Evolutionary conservation across 202 grass and related monocot species (phyloP), one percentile per base, ranked within the genome.

Genomic region (Saccharum hybrid): DNA sequence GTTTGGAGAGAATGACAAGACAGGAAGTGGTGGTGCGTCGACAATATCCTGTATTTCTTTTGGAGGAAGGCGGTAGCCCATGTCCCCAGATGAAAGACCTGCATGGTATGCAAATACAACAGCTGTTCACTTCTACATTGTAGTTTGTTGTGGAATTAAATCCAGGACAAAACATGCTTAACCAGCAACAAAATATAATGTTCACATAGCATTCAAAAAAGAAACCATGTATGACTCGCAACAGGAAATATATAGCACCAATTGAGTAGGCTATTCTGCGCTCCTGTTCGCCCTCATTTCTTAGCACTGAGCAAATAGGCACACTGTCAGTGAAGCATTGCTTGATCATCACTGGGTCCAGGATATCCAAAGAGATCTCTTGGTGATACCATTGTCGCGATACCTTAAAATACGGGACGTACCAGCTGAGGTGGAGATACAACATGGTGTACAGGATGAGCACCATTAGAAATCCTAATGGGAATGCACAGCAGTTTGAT

Each of bases 41-140:
- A 96, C 96, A 65, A 99, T 99, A 70, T 96, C 96, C 78, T 83
- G 91, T 80, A 99, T 96, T 87, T 96, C 93, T 84, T 96, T 99
- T 14, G 93, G 95, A 43, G 95, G 95, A 84, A 96, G 71, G 51
- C 79, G 79, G 77, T 96, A 99, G 10, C 89, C 89, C 49, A 67
- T 57, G 42, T 48, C 82, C 21, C 45, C 77, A 37, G 88, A 64
- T 71, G 88, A 81, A 83, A 84, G 56, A 87, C 87, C 92, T 98
- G 83, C 63, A 90, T 64, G 40, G 62, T 51, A 79, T 21, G 34
- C 42, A 76, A 84, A 71, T 38, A 59, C 1, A 66, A 72, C 37
- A 51, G 36, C 18, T 71, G 11, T 78, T 79, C 31, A 74, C 18
- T 45, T 73, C 59, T 42, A 40, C 40, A 67, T n/a, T 86, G 18